Evolutionary conservation across 441 rosid genomes (phyloP).

Genomic region (Dalechampia spathulata): DNA sequence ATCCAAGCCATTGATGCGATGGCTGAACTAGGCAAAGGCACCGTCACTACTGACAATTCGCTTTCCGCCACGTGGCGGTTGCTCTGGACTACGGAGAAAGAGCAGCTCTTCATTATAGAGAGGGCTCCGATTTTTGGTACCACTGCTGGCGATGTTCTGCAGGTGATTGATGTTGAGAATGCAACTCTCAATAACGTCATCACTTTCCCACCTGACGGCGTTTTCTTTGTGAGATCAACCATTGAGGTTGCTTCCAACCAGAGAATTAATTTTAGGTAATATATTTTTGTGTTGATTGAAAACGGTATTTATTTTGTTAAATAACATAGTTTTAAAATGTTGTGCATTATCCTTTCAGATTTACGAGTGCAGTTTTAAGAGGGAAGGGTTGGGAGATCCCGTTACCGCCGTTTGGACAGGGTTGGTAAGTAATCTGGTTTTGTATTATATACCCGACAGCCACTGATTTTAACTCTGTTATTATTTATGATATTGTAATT

Average conservation of each 20-base stretch:
- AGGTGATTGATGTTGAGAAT: constrained; percentile 73
- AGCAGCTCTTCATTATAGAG: constrained; percentile 84
- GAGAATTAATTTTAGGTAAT: constrained; percentile 76
- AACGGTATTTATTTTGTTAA: no score
- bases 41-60: constrained; percentile 48
- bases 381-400: constrained; percentile 71
- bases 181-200: constrained; percentile 62
- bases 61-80: constrained; percentile 85
- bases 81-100: constrained; percentile 95
- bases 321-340: no score
- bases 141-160: constrained; percentile 72
- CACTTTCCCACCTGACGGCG: constrained; percentile 88
- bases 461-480: neutral
- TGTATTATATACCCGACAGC: neutral
- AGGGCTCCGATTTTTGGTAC: constrained; percentile 71
- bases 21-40: constrained; percentile 47
- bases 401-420: constrained; percentile 87
- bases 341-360: constrained; percentile 24
- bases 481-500: no score
- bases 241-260: constrained; percentile 66
- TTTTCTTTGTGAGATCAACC: constrained; percentile 73
- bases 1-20: constrained; percentile 54
- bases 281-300: neutral
- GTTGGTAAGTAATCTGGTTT: constrained; percentile 50
- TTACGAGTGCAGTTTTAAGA: constrained; percentile 72